These are phyloP conservation scores for Neophaeococcomyces mojaviensis DNA, from an alignment of 2,329 filamentous ascomycete species.

Conservation along the genomic window DNA sequence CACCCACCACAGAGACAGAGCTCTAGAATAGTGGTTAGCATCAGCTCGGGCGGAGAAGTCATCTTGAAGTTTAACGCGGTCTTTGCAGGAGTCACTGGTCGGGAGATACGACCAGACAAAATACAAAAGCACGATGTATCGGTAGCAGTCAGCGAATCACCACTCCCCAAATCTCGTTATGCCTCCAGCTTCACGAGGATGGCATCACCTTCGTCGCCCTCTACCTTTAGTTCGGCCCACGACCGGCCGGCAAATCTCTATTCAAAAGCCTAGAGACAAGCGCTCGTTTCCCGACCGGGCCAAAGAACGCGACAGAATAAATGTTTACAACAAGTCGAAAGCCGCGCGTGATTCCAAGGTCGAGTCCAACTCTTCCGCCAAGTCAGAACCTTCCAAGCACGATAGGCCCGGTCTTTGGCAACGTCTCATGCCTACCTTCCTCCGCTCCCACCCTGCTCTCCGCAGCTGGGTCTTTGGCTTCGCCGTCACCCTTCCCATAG, in stretches of 20 bases:
- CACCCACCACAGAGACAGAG: too few species aligned
- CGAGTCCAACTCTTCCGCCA: neutral
- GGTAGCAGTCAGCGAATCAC: neutral
- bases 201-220: neutral
- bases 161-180: neutral
- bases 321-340: too few species aligned
- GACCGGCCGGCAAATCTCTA: neutral
- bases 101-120: too few species aligned
- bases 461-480: constrained; percentile 4
- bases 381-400: neutral
- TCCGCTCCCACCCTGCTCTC: constrained; percentile 1
- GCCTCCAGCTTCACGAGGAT: constrained; percentile 3
- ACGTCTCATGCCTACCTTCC: neutral
- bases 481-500: constrained; percentile 1
- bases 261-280: neutral
- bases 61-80: too few species aligned
- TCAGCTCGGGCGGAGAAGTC: too few species aligned
- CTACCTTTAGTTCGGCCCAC: neutral
- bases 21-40: too few species aligned
- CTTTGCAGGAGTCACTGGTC: too few species aligned
- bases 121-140: neutral
- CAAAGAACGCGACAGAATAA: neutral
- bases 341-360: neutral
- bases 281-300: neutral
- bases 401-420: neutral